Evolutionary conservation across 805 yeast species (phyloP), one percentile per base, ranked within the genome.

Genomic region (Sungouiozyma intestinalis): DNA sequence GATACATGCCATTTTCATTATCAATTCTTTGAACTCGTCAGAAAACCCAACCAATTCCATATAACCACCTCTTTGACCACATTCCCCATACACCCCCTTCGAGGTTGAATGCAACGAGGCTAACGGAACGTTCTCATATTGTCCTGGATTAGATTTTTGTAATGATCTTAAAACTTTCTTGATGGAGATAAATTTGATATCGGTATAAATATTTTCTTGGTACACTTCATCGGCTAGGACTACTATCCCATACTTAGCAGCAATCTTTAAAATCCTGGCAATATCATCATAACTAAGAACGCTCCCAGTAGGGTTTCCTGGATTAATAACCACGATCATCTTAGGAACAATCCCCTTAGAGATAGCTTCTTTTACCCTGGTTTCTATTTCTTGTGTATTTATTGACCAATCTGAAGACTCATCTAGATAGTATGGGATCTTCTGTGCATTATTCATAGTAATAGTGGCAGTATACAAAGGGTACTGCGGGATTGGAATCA

Each of bases 61-160:
- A 69, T 90, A 92, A 5, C 99, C 99, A 53, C 97, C 99, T 67
- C 99, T 81, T 69, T 92, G 98, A 45, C 99, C 99, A 72, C 99
- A 92, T 66, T 92, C 99, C 45, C 98, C 99, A 50, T 84, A 74
- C 52, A 86, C 85, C 58, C 99, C 99, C 66, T 92, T 92, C 14
- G 97, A 90, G 33, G 94, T 87, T n/a, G 97, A 87, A 64, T 92
- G 97, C 51, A 92, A 66, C 2, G 97, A 88, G 2, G 94, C 97
- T 44, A 92, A 72, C 59, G 85, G 94, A 35, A 92, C 90, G 46
- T 77, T 69, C 37, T 73, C 73, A 62, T 77, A 90, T 19, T 61
- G 52, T 8, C 77, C 77, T 14, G 69, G 68, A 13, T 72, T 70
- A 45, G 73, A 65, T 35, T 63, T 63, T 46, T 79, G 81, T 48